phyloP scores from a whole-genome alignment of 1,284 basidiomycete genomes.

The Pseudozyma pruni region DNA sequence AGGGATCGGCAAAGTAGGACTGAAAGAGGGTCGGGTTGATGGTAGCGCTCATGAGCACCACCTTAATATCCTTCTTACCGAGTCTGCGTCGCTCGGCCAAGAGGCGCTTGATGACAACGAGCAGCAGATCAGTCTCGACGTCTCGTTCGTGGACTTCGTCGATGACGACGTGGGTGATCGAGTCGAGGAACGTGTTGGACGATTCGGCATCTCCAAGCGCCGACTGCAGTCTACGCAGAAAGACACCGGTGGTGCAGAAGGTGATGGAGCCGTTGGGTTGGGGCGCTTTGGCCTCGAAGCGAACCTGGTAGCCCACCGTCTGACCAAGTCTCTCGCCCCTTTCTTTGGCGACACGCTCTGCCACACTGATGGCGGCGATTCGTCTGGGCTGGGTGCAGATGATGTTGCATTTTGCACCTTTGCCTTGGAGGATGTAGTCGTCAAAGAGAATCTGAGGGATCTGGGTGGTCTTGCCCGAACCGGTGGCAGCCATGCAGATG shows the following conservation, averaged over 20 bases:
- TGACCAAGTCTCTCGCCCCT: slow-evolving; percentile 80
- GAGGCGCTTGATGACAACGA: slow-evolving; percentile 89
- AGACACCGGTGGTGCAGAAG: slow-evolving; percentile 93
- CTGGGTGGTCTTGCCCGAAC: slow-evolving; percentile 96
- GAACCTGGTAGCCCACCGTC: slow-evolving; percentile 89
- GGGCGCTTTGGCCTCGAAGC: slow-evolving; percentile 86
- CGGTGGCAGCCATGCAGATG: slow-evolving; percentile 92
- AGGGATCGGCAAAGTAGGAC: slow-evolving; percentile 79
- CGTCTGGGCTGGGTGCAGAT: slow-evolving; percentile 93
- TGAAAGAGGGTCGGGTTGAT: slow-evolving; percentile 91
- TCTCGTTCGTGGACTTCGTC: slow-evolving; percentile 98
- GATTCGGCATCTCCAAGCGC: slow-evolving; percentile 71
- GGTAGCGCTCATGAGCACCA: slow-evolving; percentile 95
- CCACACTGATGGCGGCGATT: slow-evolving; percentile 91
- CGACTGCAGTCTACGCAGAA: slow-evolving; percentile 86
- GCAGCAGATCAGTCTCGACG: slow-evolving; percentile 89
- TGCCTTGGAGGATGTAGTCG: slow-evolving; percentile 79
- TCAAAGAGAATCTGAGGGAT: slow-evolving; percentile 93
- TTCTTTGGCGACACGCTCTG: slow-evolving; percentile 90
- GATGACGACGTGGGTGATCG: slow-evolving; percentile 88
- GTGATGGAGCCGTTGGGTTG: slow-evolving; percentile 84
- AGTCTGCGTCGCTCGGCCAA: slow-evolving; percentile 78
- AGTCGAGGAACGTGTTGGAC: slow-evolving; percentile 74
- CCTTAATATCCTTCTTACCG: slow-evolving; percentile 81
- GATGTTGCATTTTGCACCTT: slow-evolving; percentile 88